These are phyloP conservation scores for Debaryomyces subglobosus DNA, from an alignment of 1,139 yeast genomes.

Conservation along the genomic window DNA sequence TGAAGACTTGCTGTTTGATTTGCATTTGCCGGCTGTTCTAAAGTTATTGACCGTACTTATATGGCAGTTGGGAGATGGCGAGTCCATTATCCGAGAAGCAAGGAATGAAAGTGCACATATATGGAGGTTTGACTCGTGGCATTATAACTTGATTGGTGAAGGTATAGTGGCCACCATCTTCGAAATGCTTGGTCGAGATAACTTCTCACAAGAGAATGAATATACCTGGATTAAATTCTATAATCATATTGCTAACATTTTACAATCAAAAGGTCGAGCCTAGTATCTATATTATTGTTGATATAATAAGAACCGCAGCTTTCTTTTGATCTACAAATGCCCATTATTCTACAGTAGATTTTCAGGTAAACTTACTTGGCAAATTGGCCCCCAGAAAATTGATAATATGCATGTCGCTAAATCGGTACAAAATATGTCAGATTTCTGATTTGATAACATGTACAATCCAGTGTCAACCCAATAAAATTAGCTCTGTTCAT, in stretches of 20 bases:
- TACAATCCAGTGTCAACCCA: background rate
- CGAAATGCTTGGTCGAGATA: background rate
- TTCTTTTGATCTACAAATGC: background rate
- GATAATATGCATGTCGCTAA: no score
- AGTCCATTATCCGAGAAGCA: background rate
- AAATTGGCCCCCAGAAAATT: no score
- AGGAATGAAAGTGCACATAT: background rate
- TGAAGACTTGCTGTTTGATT: background rate
- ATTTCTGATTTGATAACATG: background rate
- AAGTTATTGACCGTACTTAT: background rate
- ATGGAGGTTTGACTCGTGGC: background rate
- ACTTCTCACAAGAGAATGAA: background rate
- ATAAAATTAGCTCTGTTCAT: background rate
- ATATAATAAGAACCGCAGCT: background rate
- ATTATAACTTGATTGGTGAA: background rate
- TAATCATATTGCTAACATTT: background rate
- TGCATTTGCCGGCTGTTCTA: background rate
- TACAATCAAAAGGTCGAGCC: background rate
- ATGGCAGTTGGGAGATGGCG: background rate
- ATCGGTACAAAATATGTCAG: background rate
- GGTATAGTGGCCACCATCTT: background rate
- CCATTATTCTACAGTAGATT: background rate
- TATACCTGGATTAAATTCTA: background rate
- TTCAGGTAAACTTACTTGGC: background rate
- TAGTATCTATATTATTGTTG: background rate